Evolutionary conservation across 805 yeast genomes (phyloP).

Genomic region (Metschnikowia anglica): DNA sequence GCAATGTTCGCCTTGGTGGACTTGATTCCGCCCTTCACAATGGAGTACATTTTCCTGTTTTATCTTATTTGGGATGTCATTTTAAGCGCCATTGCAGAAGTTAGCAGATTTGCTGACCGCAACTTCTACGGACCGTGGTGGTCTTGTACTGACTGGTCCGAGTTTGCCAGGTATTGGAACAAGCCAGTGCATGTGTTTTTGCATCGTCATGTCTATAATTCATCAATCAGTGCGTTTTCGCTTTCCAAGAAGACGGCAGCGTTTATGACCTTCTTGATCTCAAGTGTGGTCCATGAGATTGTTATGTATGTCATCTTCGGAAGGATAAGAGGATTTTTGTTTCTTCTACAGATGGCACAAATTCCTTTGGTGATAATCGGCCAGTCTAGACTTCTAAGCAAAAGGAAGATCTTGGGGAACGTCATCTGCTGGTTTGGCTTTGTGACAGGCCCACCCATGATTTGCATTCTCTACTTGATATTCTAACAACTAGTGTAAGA

Average conservation of each 20-base stretch:
- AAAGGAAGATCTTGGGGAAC: slow-evolving; percentile 66
- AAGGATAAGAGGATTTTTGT: slow-evolving; percentile 74
- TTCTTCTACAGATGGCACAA: slow-evolving; percentile 83
- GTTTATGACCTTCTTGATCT: slow-evolving; percentile 70
- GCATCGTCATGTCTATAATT: slow-evolving; percentile 90
- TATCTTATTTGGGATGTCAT: slow-evolving; percentile 96
- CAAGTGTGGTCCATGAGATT: slow-evolving; percentile 83
- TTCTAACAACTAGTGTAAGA: slow-evolving; percentile 6
- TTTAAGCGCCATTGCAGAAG: slow-evolving; percentile 84
- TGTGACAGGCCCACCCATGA: slow-evolving; percentile 82
- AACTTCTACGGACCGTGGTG: slow-evolving; percentile 97
- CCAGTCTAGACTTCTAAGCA: slow-evolving; percentile 55
- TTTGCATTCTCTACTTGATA: slow-evolving; percentile 79
- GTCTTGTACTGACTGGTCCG: slow-evolving; percentile 92
- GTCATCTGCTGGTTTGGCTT: slow-evolving; percentile 90
- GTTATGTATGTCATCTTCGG: slow-evolving; percentile 89
- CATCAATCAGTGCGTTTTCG: slow-evolving; percentile 73
- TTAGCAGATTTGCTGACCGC: slow-evolving; percentile 83
- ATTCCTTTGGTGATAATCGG: slow-evolving; percentile 72
- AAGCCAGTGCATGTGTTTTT: slow-evolving; percentile 88
- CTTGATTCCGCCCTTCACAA: slow-evolving; percentile 74
- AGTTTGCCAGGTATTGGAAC: slow-evolving; percentile 93
- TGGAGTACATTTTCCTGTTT: slow-evolving; percentile 74
- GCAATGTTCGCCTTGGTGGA: slow-evolving; percentile 51
- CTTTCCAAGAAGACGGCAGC: slow-evolving; percentile 70